Evolutionary conservation across 768 basidiomycete species (phyloP).

Genomic region (Hebeloma cylindrosporum): DNA sequence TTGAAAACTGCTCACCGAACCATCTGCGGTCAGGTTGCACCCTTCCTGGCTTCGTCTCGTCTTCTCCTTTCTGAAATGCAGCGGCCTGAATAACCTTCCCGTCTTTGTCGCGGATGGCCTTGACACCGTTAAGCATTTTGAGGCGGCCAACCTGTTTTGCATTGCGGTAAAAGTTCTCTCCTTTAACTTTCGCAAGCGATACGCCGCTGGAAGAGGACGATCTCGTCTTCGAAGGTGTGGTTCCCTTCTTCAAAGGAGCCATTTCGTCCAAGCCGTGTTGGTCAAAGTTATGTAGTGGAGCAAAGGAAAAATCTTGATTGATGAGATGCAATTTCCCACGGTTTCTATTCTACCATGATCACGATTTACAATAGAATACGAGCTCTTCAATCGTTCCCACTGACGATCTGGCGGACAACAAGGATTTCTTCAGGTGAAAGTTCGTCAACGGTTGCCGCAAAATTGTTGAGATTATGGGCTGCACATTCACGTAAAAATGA

Average conservation of each 20-base stretch:
- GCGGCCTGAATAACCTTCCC: constrained; percentile 94
- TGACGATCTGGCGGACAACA: constrained; percentile 55
- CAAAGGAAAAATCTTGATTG: too few species aligned
- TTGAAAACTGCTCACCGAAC: constrained; percentile 85
- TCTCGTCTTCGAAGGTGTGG: constrained; percentile 38
- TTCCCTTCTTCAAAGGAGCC: constrained; percentile 41
- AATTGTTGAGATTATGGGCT: constrained; percentile 58
- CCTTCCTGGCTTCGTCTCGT: constrained; percentile 83
- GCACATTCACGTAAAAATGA: constrained; percentile 72
- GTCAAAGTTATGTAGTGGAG: not conserved
- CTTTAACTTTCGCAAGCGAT: constrained; percentile 73
- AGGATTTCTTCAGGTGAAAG: constrained; percentile 69
- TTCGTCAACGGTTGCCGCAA: constrained; percentile 62
- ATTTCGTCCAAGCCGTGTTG: constrained; percentile 14
- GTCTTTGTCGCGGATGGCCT: constrained; percentile 85
- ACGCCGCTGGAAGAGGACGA: constrained; percentile 52
- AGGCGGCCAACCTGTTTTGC: constrained; percentile 82
- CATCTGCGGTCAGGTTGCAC: constrained; percentile 95
- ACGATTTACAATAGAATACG: not conserved
- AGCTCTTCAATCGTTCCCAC: constrained; percentile 6
- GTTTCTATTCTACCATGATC: not conserved
- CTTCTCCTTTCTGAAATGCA: constrained; percentile 94
- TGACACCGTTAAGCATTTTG: constrained; percentile 93
- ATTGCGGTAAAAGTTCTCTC: constrained; percentile 98
- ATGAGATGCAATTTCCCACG: constrained; percentile 12